Base-by-base conservation (phyloP, 176 grass and related monocot species). In the Juncus effusus region DNA sequence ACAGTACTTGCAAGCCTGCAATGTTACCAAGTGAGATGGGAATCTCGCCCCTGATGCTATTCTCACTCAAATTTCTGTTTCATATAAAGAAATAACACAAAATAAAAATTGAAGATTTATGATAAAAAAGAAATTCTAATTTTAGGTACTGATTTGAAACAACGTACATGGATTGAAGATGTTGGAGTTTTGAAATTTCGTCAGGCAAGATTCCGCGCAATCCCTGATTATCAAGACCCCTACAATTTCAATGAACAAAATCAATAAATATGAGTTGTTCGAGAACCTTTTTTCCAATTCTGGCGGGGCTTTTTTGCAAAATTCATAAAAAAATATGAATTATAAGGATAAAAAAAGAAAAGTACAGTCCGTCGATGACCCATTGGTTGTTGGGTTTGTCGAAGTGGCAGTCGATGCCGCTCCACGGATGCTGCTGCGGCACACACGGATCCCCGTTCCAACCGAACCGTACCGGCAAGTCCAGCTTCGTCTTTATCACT, bases 371-470 rank as follows among this genome's bases (percentile, higher is more conserved):
- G 80, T 93, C 85, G 58, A 99, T 90, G 65, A 90, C 59, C 89
- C 89, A 99, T 53, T 82, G 60, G 36, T 65, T 78, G 61, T 81
- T 73, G 63, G 72, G 84, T 50, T 51, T 54, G 41, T 99, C 89
- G 82, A 86, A 87, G 12, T 90, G 89, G 70, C 94, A 99, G 49
- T 99, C 85, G 58, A 99, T 82, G 76, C 89, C 94, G 47, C 85
- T 90, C 94, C 94, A 99, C 40, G 89, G 94, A 84, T 99, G 94
- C 44, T 93, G 89, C 59, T 93, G 94, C 49, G 94, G 89, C 78
- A 99, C 81, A 60, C 94, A 99, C 40, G 94, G 88, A 36, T 99
- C 89, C 35, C 94, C 94, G 28, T 99, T 99, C 94, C 94, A 99
- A 62, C 94, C 89, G 53, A 99, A 90, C 66, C 94, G 89, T 75